Base-by-base conservation (phyloP, 768 basidiomycete genomes). In the Suillus fuscotomentosus region DNA sequence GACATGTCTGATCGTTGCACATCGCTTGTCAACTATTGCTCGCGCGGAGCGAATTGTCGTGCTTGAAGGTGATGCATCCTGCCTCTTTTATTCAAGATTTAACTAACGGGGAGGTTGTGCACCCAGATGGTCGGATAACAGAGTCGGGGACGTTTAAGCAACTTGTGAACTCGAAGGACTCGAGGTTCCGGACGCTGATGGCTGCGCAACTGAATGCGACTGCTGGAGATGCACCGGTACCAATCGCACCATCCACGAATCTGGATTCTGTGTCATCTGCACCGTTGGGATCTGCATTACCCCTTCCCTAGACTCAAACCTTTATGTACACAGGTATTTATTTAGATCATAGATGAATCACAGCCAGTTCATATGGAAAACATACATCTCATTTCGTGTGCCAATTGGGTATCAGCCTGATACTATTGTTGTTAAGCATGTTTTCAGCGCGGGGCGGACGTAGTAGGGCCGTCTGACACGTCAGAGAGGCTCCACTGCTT, bases 31-130 rank as follows among this genome's bases (percentile, higher is more conserved):
- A 27, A 95, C 95, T 3, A 94, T 97, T 62, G 92, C 95, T 4
- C 81, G 94, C 61, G 94, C 95, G 2, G 94, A 95, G 72, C 83
- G 92, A 47, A 92, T 97, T 53, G 92, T 94, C 7, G 94, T 97
- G 22, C 82, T 97, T 22, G 94, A 97, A 79, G 89, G 89, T 89
- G 55, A 57, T 38, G 39, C n/a, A 77, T 69, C 11, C 34, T 60
- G 15, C 14, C 17, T 42, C 50, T 22, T 45, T 24, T 45, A n/a
- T 36, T 36, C 1, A 14, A 13, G 15, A 27, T 53, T 13, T 22
- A 60, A 41, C 38, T 56, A 13, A 53, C 34, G 20, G 8, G 6
- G 24, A 11, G 53, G 64, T 39, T 61, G 38, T 59, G 53, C 17
- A 43, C 36, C 9, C 63, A 90, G 89, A 88, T 66, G 95, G 94